phyloP scores from a whole-genome alignment of 257 asterid species.

The Forsythia suspensa region DNA sequence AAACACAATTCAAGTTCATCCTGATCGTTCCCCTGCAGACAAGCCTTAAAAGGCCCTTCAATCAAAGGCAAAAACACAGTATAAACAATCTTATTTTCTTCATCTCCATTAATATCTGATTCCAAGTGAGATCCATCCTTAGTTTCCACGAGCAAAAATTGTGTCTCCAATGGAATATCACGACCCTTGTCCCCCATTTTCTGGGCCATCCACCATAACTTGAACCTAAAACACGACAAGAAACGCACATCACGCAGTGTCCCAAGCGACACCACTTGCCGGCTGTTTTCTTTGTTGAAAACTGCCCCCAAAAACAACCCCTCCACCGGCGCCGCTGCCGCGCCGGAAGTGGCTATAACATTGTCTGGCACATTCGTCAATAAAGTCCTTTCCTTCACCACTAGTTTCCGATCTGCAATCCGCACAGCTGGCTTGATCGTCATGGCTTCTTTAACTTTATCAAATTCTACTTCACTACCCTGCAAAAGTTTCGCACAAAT shows the following conservation, averaged over 20 bases:
- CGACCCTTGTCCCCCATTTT: slow-evolving; percentile 78
- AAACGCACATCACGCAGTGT: slow-evolving; percentile 59
- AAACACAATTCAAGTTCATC: slow-evolving; percentile 69
- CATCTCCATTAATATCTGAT: slow-evolving; percentile 36
- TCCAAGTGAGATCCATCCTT: slow-evolving; percentile 54
- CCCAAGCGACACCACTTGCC: slow-evolving; percentile 27
- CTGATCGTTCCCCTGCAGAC: slow-evolving; percentile 48
- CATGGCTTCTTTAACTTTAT: background rate
- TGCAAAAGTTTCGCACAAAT: background rate
- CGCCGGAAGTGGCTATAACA: slow-evolving; percentile 11
- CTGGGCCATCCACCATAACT: slow-evolving; percentile 96
- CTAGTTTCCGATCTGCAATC: slow-evolving; percentile 3
- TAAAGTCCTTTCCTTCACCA: slow-evolving; percentile 9
- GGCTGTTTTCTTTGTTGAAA: slow-evolving; percentile 4
- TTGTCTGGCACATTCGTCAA: slow-evolving; percentile 11
- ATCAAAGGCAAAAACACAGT: slow-evolving; percentile 69
- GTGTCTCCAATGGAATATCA: slow-evolving; percentile 80
- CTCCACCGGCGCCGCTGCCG: background rate
- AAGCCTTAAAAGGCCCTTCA: slow-evolving; percentile 65
- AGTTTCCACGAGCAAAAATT: slow-evolving; percentile 64
- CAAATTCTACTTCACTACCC: background rate
- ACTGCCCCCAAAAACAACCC: slow-evolving; percentile 9
- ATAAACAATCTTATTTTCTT: slow-evolving; percentile 38
- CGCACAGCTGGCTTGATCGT: slow-evolving; percentile 11
- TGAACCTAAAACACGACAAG: slow-evolving; percentile 81